phyloP scores from a whole-genome alignment of 139 green algal species.

The Coelastrella sp. region DNA sequence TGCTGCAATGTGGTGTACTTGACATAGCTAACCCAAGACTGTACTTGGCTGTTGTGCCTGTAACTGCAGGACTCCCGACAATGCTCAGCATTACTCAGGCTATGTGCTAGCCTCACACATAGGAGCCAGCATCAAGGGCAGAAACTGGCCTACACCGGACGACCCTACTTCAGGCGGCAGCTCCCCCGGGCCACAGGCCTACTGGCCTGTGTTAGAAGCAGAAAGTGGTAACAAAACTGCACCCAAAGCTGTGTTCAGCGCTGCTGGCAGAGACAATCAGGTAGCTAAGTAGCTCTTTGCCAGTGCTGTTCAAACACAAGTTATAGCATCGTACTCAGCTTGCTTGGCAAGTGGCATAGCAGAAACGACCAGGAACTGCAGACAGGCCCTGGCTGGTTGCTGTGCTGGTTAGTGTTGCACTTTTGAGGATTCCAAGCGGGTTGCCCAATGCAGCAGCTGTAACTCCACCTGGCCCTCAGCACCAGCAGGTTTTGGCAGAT shows the following conservation, averaged over 20 bases:
- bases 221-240: neutral
- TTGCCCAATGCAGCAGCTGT: too few species aligned
- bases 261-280: neutral
- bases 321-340: too few species aligned
- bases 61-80: neutral
- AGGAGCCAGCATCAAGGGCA: slow-evolving; percentile 17
- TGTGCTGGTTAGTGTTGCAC: too few species aligned
- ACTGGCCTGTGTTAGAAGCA: neutral
- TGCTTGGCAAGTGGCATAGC: too few species aligned
- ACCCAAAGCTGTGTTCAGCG: neutral
- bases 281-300: neutral
- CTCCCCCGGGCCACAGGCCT: slow-evolving; percentile 6
- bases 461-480: too few species aligned
- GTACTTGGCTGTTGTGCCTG: neutral
- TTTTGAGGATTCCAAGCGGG: too few species aligned
- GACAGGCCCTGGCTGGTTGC: too few species aligned
- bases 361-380: too few species aligned
- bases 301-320: too few species aligned
- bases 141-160: neutral
- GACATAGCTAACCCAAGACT: too few species aligned
- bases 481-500: too few species aligned
- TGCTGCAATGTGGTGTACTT: too few species aligned
- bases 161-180: neutral
- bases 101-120: slow-evolving; percentile 29
- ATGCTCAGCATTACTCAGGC: neutral